phyloP scores from a whole-genome alignment of 2,329 filamentous ascomycete genomes.

The Immersiporthe knoxdaviesiana region DNA sequence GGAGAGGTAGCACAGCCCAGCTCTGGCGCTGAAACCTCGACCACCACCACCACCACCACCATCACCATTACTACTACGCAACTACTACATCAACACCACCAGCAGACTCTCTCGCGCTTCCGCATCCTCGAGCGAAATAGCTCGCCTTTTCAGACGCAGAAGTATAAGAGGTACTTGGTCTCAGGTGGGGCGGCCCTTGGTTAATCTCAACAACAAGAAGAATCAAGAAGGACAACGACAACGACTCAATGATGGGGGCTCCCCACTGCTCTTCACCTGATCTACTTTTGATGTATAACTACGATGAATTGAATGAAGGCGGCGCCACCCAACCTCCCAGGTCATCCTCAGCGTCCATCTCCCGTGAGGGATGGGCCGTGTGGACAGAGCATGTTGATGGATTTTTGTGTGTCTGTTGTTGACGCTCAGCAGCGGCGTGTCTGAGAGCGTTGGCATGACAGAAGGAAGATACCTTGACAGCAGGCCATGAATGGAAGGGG shows the following conservation, averaged over 20 bases:
- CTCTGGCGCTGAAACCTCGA: constrained; percentile 16
- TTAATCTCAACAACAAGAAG: not conserved
- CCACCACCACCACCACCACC: not conserved
- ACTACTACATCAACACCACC: not conserved
- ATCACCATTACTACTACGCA: not conserved
- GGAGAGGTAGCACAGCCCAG: not conserved
- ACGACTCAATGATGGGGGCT: not conserved
- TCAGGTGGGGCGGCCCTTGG: not conserved
- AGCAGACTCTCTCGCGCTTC: not conserved
- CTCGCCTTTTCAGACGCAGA: not conserved
- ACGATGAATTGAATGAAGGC: not conserved
- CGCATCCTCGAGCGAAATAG: not conserved
- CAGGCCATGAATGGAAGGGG: not conserved
- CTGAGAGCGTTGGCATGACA: not conserved
- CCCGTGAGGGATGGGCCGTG: not conserved
- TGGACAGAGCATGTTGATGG: not conserved
- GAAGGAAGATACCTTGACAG: not conserved
- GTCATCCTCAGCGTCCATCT: not conserved
- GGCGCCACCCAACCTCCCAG: not conserved
- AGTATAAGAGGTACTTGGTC: not conserved
- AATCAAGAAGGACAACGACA: not conserved
- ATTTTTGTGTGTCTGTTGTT: not conserved
- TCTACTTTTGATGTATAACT: not conserved
- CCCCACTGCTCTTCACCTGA: not conserved
- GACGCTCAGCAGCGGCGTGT: not conserved